Percentiles rank a stretch among this genome's conserved stretches.
Evolutionary conservation across 225 moss, liverwort and hornwort species (phyloP).

Genomic region (Pseudisothecium myosuroides): DNA sequence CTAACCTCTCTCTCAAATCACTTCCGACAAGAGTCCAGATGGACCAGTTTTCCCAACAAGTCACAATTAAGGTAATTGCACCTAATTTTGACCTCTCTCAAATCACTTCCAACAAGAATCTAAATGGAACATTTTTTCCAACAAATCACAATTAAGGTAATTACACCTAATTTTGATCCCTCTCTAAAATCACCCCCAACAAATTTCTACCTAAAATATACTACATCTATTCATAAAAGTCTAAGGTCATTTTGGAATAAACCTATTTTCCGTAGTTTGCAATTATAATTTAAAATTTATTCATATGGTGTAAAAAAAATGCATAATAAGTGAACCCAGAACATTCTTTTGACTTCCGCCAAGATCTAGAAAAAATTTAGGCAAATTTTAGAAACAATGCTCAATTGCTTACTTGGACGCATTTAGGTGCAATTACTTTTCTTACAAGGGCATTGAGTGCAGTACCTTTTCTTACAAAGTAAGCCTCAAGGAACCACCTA

Average conservation of each 20-base stretch:
- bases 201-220: neutral
- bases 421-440: no score
- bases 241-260: accelerated
- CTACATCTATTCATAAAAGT: neutral
- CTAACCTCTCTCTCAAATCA: neutral
- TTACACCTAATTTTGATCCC: no score
- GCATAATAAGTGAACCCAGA: neutral
- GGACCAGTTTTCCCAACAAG: no score
- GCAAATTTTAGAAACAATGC: no score
- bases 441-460: neutral
- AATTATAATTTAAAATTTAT: neutral
- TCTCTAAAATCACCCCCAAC: neutral
- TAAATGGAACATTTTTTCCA: neutral
- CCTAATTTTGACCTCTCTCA: no score
- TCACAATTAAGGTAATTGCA: no score
- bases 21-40: no score
- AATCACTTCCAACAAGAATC: no score
- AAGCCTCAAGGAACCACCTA: neutral
- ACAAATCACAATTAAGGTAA: neutral
- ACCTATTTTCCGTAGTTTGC: accelerated
- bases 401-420: neutral
- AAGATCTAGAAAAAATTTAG: no score
- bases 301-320: no score
- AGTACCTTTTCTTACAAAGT: neutral
- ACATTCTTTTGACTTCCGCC: neutral